Percentiles rank a stretch among this genome's conserved stretches.
phyloP scores from a whole-genome alignment of 1,284 basidiomycete species.

The Paramarasmius palmivorus region DNA sequence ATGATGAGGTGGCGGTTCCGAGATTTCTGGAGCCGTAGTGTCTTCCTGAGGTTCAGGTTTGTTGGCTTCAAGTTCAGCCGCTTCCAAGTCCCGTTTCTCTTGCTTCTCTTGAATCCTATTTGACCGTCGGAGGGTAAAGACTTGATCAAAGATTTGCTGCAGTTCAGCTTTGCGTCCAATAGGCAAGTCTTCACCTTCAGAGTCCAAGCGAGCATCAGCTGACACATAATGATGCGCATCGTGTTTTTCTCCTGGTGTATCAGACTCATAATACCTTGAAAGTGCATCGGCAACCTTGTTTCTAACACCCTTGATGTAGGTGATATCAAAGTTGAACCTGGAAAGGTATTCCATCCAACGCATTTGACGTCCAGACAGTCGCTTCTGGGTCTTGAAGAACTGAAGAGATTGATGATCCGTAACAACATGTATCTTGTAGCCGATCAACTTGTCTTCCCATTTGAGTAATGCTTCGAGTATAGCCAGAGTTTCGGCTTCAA shows the following conservation, averaged over 20 bases:
- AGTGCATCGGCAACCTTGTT: conserved; percentile 35
- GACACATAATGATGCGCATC: conserved; percentile 25
- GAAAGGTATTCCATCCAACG: conserved; percentile 36
- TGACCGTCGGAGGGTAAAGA: conserved; percentile 2
- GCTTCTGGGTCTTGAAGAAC: conserved; percentile 28
- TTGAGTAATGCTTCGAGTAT: conserved; percentile 35
- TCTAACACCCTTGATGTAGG: conserved; percentile 29
- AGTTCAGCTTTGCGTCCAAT: conserved; percentile 7
- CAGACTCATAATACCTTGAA: conserved; percentile 31
- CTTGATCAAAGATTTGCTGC: background rate
- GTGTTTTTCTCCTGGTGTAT: conserved; percentile 19
- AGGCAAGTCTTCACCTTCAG: conserved; percentile 25
- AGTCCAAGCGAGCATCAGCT: conserved; percentile 27
- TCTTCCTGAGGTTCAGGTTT: too few relatives aligned
- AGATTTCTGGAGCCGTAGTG: background rate
- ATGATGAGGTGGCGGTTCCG: conserved; percentile 5
- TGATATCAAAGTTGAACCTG: conserved; percentile 31
- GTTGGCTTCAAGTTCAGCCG: background rate
- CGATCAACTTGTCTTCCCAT: conserved; percentile 37
- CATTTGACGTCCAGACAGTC: conserved; percentile 22
- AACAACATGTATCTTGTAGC: conserved; percentile 29
- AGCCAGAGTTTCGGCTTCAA: conserved; percentile 36
- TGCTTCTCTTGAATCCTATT: background rate
- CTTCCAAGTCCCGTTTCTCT: conserved; percentile 5
- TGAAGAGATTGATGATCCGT: conserved; percentile 39